Evolutionary conservation across 352 stramenopile genomes (phyloP).

Genomic region (Phytophthora colocasiae): DNA sequence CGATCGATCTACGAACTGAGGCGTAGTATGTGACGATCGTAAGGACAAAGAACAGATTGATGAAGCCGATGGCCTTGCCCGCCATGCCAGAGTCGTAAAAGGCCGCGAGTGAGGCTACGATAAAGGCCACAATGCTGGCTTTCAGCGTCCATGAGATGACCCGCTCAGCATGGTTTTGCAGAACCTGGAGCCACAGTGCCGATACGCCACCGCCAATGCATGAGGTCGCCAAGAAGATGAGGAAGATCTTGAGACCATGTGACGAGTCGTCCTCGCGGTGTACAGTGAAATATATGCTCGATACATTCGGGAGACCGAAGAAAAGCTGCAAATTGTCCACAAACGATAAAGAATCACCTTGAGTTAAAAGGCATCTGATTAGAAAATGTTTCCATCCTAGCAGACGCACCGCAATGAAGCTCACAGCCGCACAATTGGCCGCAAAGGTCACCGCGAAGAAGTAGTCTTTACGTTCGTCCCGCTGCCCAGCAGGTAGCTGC

Average conservation of each 20-base stretch:
- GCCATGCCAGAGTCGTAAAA: slow-evolving; percentile 79
- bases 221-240: slow-evolving; percentile 71
- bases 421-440: slow-evolving; percentile 61
- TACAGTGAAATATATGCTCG: slow-evolving; percentile 81
- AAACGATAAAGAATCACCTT: slow-evolving; percentile 5
- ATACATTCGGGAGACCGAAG: slow-evolving; percentile 78
- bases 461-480: slow-evolving; percentile 70
- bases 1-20: slow-evolving; percentile 67
- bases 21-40: slow-evolving; percentile 74
- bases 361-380: slow-evolving; percentile 29
- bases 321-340: slow-evolving; percentile 50
- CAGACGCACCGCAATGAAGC: slow-evolving; percentile 62
- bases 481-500: slow-evolving; percentile 29
- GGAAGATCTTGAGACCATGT: slow-evolving; percentile 77
- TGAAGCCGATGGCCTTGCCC: slow-evolving; percentile 82
- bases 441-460: slow-evolving; percentile 73
- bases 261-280: slow-evolving; percentile 66
- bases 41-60: slow-evolving; percentile 82
- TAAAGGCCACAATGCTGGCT: slow-evolving; percentile 61
- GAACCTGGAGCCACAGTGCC: slow-evolving; percentile 73
- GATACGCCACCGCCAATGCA: slow-evolving; percentile 73
- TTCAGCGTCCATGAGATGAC: slow-evolving; percentile 81
- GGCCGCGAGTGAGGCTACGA: slow-evolving; percentile 54
- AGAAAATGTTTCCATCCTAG: neutral
- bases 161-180: slow-evolving; percentile 76